Conservation (phyloP, 2,329 filamentous ascomycete species). For the Drechslerella stenobrocha region DNA sequence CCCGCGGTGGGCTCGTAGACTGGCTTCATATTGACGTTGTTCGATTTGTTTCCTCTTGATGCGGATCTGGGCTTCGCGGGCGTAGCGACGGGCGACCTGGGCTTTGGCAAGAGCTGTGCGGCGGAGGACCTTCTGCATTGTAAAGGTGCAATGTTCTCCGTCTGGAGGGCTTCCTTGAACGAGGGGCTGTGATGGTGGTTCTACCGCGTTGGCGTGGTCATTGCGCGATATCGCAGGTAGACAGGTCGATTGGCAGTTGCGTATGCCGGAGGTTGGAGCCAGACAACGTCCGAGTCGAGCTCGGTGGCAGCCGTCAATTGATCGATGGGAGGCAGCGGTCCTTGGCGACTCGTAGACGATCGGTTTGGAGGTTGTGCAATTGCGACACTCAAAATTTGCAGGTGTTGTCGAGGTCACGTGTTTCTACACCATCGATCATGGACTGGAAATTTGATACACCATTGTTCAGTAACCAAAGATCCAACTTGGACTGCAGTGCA, state of each 20-base stretch:
- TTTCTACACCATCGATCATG: too few relatives aligned
- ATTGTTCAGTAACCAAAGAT: too few relatives aligned
- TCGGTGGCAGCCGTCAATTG: slow-evolving; percentile 26
- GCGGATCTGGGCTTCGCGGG: slow-evolving; percentile 20
- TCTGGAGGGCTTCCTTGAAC: not conserved
- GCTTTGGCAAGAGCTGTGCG: slow-evolving; percentile 38
- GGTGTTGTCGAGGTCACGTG: slow-evolving; percentile 17
- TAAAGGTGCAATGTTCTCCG: not conserved
- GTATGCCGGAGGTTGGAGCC: not conserved
- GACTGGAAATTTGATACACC: too few relatives aligned
- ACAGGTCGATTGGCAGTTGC: slow-evolving; percentile 1
- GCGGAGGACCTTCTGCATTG: slow-evolving; percentile 42
- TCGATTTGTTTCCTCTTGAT: slow-evolving; percentile 11
- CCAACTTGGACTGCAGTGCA: too few relatives aligned
- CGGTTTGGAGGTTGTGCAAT: slow-evolving; percentile 3
- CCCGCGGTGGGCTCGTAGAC: slow-evolving; percentile 16
- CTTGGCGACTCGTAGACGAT: slow-evolving; percentile 1
- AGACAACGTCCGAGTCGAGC: slow-evolving; percentile 9
- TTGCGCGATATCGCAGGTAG: slow-evolving; percentile 11
- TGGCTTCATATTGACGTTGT: slow-evolving; percentile 24
- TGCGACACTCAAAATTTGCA: slow-evolving; percentile 28
- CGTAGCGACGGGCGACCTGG: slow-evolving; percentile 34
- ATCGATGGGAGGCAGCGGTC: slow-evolving; percentile 1
- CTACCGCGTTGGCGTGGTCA: slow-evolving; percentile 28
- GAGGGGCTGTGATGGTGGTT: slow-evolving; percentile 6